These are phyloP conservation scores for Fistulinella prunicolor DNA, from an alignment of 768 basidiomycete genomes.

Conservation along the genomic window DNA sequence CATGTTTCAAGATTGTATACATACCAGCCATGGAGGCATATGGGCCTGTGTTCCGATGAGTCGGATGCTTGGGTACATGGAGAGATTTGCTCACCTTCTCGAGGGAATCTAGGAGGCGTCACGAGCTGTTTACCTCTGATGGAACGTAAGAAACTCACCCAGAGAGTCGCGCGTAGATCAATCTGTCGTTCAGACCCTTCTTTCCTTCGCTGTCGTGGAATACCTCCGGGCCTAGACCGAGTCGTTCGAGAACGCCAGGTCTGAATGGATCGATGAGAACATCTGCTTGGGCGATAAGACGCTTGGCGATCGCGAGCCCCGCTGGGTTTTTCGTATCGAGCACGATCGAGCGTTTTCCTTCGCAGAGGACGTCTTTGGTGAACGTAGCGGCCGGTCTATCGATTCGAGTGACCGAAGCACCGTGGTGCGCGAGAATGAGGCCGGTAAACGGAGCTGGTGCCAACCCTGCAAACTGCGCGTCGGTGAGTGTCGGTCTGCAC, in stretches of 20 bases:
- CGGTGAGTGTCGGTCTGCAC: not conserved
- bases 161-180: conserved; percentile 73
- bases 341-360: conserved; percentile 73
- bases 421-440: conserved; percentile 74
- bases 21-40: conserved; percentile 76
- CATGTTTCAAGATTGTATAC: conserved; percentile 12
- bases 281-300: conserved; percentile 65
- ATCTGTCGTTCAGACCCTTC: conserved; percentile 53
- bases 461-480: conserved; percentile 68
- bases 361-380: conserved; percentile 54
- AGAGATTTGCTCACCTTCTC: conserved; percentile 43
- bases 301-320: conserved; percentile 54
- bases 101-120: conserved; percentile 48
- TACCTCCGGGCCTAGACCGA: conserved; percentile 73
- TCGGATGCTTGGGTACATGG: conserved; percentile 5
- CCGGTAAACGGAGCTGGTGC: conserved; percentile 82
- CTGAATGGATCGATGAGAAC: conserved; percentile 82
- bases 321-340: conserved; percentile 61
- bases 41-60: conserved; percentile 44
- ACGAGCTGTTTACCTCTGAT: not conserved
- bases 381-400: conserved; percentile 51
- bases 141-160: conserved; percentile 47
- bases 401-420: conserved; percentile 72
- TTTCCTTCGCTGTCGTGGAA: conserved; percentile 52
- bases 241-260: conserved; percentile 76